phyloP scores from a whole-genome alignment of 805 yeast species.

The Cyberlindnera amylophila region DNA sequence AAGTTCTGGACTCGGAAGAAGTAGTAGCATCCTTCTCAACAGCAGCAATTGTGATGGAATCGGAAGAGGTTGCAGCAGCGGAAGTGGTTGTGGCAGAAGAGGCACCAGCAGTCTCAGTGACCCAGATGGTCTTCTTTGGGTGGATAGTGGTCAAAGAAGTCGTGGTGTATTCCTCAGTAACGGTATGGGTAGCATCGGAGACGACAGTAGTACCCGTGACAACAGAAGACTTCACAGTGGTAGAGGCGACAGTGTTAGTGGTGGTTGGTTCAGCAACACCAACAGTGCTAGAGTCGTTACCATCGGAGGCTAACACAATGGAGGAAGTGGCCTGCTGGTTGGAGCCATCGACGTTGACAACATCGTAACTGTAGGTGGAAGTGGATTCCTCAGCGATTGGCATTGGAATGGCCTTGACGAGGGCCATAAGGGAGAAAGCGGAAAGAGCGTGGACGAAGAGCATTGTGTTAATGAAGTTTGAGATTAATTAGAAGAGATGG shows the following conservation, averaged over 20 bases:
- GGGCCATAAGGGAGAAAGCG: conserved; percentile 20
- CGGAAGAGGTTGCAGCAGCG: conserved; percentile 1
- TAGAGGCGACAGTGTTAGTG: conserved; percentile 11
- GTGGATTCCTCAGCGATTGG: conserved; percentile 17
- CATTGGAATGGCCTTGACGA: conserved; percentile 21
- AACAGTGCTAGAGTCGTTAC: conserved; percentile 13
- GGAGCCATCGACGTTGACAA: conserved; percentile 29
- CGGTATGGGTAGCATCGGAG: conserved; percentile 8
- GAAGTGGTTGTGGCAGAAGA: conserved; percentile 6
- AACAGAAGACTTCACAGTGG: conserved; percentile 3
- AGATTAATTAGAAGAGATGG: background rate
- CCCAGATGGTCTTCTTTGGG: conserved; percentile 25
- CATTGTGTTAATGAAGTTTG: conserved; percentile 13
- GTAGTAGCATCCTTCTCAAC: conserved; percentile 6
- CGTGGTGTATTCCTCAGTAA: conserved; percentile 22
- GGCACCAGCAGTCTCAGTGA: conserved; percentile 24
- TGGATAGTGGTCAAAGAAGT: conserved; percentile 21
- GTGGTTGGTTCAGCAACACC: conserved; percentile 25
- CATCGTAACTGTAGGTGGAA: conserved; percentile 24
- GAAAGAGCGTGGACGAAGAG: conserved; percentile 23
- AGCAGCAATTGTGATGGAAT: background rate
- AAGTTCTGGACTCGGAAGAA: conserved; percentile 10
- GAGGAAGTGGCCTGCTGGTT: conserved; percentile 24
- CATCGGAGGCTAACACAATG: conserved; percentile 16
- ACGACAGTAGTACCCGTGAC: conserved; percentile 18